Evolutionary conservation across 495 filamentous ascomycete genomes (phyloP), one percentile per base, ranked within the genome.

Genomic region (Clavariopsis aquatica): DNA sequence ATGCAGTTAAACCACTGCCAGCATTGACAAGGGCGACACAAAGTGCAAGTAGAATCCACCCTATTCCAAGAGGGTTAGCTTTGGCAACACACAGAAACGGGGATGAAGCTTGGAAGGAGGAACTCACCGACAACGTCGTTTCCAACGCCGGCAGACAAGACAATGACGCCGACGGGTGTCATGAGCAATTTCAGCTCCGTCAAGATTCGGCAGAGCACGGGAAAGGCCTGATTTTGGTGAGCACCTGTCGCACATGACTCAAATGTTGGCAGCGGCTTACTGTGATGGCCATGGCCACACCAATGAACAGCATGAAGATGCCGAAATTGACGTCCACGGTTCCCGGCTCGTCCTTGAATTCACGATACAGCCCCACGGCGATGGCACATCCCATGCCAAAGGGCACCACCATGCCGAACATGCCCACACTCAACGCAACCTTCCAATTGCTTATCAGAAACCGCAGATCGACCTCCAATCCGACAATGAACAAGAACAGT

Each of bases 11-110:
- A 1, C 94, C 94, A 58, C 81, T 87, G 41, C 85, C 86, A 17
- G 92, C 91, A 71, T 98, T 98, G 53, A 96, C 94, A 56, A 98
- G 77, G 1, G 93, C 91, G 34, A 98, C 93, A 71, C 93, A 97
- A 38, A 98, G 85, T 1, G 93, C 93, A 8, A 98, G 86, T 27
- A 98, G 79, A 66, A 98, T 86, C 93, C 93, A 98, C 41, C 71
- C 69, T 71, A 28, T 38, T 28, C 23, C 38, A 55, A 60, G 13
- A 27, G 38, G 17, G 49, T 66, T 71, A 71, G 62, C 56, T 46
- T 60, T 22, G 36, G 54, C 28, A 23, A 49, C 57, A 58, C 36
- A 27, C 29, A 26, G 23, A 34, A 29, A 59, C 23, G 31, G 20
- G 46, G 15, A 41, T 28, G 6, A 55, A 24, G 12, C 5, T 3